Percentiles rank a stretch among this genome's conserved stretches.
These are phyloP conservation scores for Echinosophora koreensis DNA, from an alignment of 306 rosid genomes.

Conservation along the genomic window DNA sequence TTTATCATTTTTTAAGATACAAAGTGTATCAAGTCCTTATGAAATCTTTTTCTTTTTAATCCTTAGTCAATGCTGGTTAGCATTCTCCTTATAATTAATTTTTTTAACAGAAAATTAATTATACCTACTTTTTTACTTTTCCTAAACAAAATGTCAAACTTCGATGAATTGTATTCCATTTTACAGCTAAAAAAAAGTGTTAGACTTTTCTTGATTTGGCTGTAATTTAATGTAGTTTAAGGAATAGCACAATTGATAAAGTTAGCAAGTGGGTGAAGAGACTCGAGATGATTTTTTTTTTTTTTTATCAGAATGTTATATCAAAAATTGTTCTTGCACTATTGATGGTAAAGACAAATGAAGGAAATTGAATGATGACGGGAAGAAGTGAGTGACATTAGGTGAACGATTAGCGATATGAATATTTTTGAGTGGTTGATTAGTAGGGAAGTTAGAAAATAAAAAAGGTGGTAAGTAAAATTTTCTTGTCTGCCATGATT, in stretches of 20 bases:
- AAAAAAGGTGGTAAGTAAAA: background rate
- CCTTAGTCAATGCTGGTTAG: too few relatives aligned
- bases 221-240: background rate
- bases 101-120: background rate
- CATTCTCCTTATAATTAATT: too few relatives aligned
- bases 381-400: background rate
- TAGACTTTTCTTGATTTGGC: constrained; percentile 10
- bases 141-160: constrained; percentile 1
- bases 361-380: background rate
- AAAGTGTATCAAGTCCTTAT: too few relatives aligned
- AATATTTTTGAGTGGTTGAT: background rate
- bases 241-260: constrained; percentile 21
- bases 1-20: too few relatives aligned
- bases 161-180: constrained; percentile 6
- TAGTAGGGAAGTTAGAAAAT: background rate
- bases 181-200: background rate
- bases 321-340: background rate
- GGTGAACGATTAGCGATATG: background rate
- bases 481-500: background rate
- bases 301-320: background rate
- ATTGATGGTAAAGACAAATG: constrained; percentile 19
- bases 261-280: constrained; percentile 24
- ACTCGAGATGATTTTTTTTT: background rate
- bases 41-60: too few relatives aligned
- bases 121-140: background rate